phyloP scores from a whole-genome alignment of 371 early-diverging fungal species.

The Mucor circinelloides region DNA sequence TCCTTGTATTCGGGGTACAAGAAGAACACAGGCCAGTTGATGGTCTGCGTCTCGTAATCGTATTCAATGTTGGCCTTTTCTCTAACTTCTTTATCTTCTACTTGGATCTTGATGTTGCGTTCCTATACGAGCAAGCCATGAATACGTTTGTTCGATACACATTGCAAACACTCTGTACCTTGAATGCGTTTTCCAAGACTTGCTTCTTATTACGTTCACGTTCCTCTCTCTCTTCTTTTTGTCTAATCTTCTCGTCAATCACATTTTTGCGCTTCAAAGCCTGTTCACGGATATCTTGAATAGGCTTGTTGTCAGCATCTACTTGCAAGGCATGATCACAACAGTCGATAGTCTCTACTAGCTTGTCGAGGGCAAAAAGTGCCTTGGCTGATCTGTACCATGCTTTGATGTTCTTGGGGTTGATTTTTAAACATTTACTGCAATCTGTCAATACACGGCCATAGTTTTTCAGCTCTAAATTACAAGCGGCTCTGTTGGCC shows the following conservation, averaged over 20 bases:
- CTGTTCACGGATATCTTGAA: conserved; percentile 51
- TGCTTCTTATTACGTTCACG: conserved; percentile 52
- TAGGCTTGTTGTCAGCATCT: conserved; percentile 72
- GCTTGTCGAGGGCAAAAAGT: conserved; percentile 72
- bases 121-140: conserved; percentile 24
- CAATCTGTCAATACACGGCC: conserved; percentile 89
- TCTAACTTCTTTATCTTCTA: conserved; percentile 46
- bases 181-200: conserved; percentile 47
- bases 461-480: conserved; percentile 80
- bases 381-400: conserved; percentile 91
- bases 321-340: conserved; percentile 69
- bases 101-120: conserved; percentile 57
- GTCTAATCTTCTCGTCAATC: conserved; percentile 43
- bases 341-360: conserved; percentile 86
- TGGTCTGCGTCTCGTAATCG: conserved; percentile 62
- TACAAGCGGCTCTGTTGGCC: conserved; percentile 92
- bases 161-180: conserved; percentile 29
- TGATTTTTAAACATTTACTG: conserved; percentile 76
- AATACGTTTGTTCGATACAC: not conserved
- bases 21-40: conserved; percentile 90
- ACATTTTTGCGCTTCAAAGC: conserved; percentile 46
- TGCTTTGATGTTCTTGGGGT: conserved; percentile 88
- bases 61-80: conserved; percentile 62
- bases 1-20: conserved; percentile 94
- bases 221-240: conserved; percentile 49